Evolutionary conservation across 2,329 filamentous ascomycete genomes (phyloP).

Genomic region (Venturia aucupariae): DNA sequence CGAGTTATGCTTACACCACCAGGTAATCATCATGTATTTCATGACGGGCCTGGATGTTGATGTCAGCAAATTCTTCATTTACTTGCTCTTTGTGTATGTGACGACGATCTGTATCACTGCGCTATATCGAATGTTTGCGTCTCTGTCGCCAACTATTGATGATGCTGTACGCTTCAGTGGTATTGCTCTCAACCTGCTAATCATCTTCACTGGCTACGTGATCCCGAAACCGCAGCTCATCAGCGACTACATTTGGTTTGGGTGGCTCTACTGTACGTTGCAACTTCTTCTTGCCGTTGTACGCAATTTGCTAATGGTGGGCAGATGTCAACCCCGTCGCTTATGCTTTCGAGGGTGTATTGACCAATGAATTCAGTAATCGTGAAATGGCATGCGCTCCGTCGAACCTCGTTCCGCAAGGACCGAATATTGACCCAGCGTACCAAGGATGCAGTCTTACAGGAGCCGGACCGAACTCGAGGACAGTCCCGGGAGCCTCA

Average conservation of each 20-base stretch:
- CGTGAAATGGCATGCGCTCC: conserved; percentile 47
- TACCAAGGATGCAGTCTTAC: conserved; percentile 44
- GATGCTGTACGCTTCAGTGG: conserved; percentile 25
- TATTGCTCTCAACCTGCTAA: conserved; percentile 21
- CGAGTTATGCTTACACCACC: conserved; percentile 22
- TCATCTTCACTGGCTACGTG: conserved; percentile 27
- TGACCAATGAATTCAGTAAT: conserved; percentile 50
- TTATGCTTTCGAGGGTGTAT: conserved; percentile 25
- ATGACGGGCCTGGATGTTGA: conserved; percentile 39
- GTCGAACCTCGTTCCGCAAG: conserved; percentile 51
- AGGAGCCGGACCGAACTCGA: conserved; percentile 46
- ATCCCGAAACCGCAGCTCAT: conserved; percentile 25
- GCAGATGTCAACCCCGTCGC: conserved; percentile 18
- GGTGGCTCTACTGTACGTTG: conserved; percentile 9
- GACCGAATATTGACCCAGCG: conserved; percentile 43
- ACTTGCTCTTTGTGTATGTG: conserved; percentile 34
- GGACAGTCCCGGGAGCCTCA: conserved; percentile 50
- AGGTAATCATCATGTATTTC: conserved; percentile 39
- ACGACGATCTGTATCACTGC: conserved; percentile 36
- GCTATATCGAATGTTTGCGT: conserved; percentile 35
- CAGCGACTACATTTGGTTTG: conserved; percentile 17
- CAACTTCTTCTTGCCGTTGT: background rate
- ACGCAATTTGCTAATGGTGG: background rate
- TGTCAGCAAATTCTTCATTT: conserved; percentile 41
- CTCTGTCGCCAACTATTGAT: conserved; percentile 19